Conservation (phyloP, 208 protist species). For the Trypanosoma scelopori region DNA sequence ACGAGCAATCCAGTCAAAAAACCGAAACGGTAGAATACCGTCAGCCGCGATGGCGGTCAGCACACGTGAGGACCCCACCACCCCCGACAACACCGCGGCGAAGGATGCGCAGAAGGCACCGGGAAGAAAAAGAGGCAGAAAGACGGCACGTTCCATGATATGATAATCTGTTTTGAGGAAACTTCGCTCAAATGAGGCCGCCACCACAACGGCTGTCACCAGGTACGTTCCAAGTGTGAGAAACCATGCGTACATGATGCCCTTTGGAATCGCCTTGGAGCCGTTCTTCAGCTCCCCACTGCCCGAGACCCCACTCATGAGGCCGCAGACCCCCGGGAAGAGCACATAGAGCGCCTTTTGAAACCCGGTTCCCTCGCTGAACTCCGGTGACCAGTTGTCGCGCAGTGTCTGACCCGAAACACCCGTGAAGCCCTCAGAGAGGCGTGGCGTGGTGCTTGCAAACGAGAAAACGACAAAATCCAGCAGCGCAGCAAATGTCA, state of each 20-base stretch:
- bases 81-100: constrained; percentile 31
- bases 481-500: constrained; percentile 23
- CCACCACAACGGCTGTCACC: constrained; percentile 34
- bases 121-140: constrained; percentile 28
- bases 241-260: constrained; percentile 50
- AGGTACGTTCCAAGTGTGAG: constrained; percentile 44
- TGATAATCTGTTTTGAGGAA: constrained; percentile 27
- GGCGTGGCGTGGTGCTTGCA: constrained; percentile 1
- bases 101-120: constrained; percentile 24
- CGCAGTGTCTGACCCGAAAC: constrained; percentile 21
- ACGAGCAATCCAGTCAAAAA: constrained; percentile 15
- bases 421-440: constrained; percentile 16
- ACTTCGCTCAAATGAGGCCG: constrained; percentile 19
- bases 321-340: constrained; percentile 74
- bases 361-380: constrained; percentile 29
- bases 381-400: constrained; percentile 32
- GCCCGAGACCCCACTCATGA: constrained; percentile 76
- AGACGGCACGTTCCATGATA: constrained; percentile 22
- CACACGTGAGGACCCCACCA: constrained; percentile 47
- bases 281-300: constrained; percentile 62
- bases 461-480: constrained; percentile 24
- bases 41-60: constrained; percentile 45
- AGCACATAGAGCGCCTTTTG: constrained; percentile 53
- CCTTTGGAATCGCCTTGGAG: constrained; percentile 45
- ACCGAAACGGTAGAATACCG: constrained; percentile 38